phyloP scores from a whole-genome alignment of 1,284 basidiomycete species.

The Sphaerobolus stellatus region DNA sequence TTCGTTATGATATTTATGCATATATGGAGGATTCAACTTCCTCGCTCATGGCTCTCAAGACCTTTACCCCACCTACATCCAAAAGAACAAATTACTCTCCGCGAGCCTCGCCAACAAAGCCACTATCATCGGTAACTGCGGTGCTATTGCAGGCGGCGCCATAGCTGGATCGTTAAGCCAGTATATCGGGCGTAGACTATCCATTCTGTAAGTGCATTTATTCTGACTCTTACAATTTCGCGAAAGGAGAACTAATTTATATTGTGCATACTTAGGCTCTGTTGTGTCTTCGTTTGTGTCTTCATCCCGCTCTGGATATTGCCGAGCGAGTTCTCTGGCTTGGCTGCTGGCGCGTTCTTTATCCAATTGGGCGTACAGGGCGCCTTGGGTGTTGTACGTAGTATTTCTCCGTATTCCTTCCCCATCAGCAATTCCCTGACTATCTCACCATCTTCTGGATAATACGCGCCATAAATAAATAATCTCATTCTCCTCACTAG shows the following conservation, averaged over 20 bases:
- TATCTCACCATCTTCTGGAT: no score
- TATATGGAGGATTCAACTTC: constrained; percentile 87
- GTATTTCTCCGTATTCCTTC: constrained; percentile 47
- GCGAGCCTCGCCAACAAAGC: constrained; percentile 70
- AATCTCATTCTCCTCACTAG: constrained; percentile 34
- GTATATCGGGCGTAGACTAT: constrained; percentile 84
- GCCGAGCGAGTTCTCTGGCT: constrained; percentile 61
- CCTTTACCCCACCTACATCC: constrained; percentile 79
- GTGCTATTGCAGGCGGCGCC: constrained; percentile 62
- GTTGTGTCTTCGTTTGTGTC: no score
- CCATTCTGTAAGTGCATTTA: constrained; percentile 69
- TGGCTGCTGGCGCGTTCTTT: constrained; percentile 81
- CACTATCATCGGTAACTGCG: constrained; percentile 88
- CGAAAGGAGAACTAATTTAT: no score
- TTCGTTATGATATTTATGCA: constrained; percentile 9
- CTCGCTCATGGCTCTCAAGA: constrained; percentile 87
- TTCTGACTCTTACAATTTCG: no score
- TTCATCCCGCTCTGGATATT: constrained; percentile 88
- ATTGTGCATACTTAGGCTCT: no score
- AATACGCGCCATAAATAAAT: no score
- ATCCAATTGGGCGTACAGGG: constrained; percentile 85
- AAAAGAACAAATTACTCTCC: constrained; percentile 57
- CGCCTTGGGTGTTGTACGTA: constrained; percentile 72
- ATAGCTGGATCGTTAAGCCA: constrained; percentile 81
- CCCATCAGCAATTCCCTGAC: constrained; percentile 82